These are phyloP conservation scores for Fusarium austroafricanum DNA, from an alignment of 2,329 filamentous ascomycete species.

Conservation along the genomic window DNA sequence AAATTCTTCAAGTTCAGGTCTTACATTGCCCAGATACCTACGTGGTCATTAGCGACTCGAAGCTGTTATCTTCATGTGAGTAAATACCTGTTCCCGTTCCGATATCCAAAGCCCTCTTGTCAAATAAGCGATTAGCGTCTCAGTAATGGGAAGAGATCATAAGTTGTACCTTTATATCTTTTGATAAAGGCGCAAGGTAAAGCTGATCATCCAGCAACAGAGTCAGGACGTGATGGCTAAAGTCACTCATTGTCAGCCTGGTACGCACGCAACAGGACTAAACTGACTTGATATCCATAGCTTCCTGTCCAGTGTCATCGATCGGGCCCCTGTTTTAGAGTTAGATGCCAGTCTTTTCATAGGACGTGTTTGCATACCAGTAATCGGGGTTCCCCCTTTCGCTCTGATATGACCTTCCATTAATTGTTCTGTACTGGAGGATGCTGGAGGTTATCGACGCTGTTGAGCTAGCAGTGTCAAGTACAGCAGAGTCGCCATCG, in stretches of 20 bases:
- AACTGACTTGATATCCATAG: conserved; percentile 16
- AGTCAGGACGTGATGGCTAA: neutral
- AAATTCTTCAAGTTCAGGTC: fast-evolving
- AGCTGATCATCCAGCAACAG: neutral
- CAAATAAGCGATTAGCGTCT: fast-evolving
- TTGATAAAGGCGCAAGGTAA: neutral
- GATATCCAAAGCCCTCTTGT: neutral
- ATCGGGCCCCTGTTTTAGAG: neutral
- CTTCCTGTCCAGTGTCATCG: neutral
- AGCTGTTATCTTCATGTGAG: fast-evolving
- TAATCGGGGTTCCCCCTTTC: conserved; percentile 3
- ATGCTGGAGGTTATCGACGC: neutral
- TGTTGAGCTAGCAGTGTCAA: neutral
- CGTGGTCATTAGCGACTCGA: fast-evolving
- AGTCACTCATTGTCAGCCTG: fast-evolving
- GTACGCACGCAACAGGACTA: fast-evolving
- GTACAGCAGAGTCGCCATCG: neutral
- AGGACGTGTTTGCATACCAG: neutral
- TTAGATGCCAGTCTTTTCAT: fast-evolving
- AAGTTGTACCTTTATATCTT: neutral
- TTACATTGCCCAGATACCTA: conserved; percentile 19
- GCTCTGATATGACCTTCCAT: neutral
- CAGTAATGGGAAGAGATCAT: fast-evolving
- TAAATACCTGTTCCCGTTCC: conserved; percentile 8
- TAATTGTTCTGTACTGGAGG: neutral